Evolutionary conservation across 2,329 filamentous ascomycete species (phyloP).

Genomic region (Pezicula carpinea): DNA sequence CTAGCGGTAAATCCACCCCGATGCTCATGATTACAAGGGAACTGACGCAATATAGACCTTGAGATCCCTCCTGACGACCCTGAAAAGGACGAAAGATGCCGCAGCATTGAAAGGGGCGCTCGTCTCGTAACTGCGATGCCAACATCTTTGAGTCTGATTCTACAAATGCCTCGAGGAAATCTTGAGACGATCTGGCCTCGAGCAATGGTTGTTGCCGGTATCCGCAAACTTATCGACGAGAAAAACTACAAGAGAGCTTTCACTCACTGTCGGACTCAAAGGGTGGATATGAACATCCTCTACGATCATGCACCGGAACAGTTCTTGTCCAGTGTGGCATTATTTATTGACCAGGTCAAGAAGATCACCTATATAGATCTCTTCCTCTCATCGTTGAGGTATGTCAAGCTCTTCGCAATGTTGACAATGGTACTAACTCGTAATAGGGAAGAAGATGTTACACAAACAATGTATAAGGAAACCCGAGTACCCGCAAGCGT

Average conservation of each 20-base stretch:
- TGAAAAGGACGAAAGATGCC: conserved; percentile 85
- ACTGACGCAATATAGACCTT: conserved; percentile 51
- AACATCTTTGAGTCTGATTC: conserved; percentile 74
- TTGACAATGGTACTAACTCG: conserved; percentile 20
- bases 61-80: conserved; percentile 84
- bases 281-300: conserved; percentile 96
- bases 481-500: conserved; percentile 50
- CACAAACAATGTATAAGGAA: conserved; percentile 88
- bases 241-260: conserved; percentile 84
- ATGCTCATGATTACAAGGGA: neutral
- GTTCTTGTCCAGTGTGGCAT: conserved; percentile 69
- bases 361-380: conserved; percentile 82
- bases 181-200: conserved; percentile 91
- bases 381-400: conserved; percentile 82
- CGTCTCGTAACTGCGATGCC: conserved; percentile 86
- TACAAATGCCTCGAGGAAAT: conserved; percentile 96
- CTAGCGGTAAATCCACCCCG: conserved; percentile 49
- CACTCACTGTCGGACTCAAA: conserved; percentile 80
- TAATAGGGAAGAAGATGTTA: conserved; percentile 79
- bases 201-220: conserved; percentile 86
- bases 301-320: conserved; percentile 88
- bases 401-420: conserved; percentile 24
- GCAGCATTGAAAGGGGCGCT: conserved; percentile 86
- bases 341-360: conserved; percentile 81
- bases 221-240: conserved; percentile 72